Conservation (phyloP, 345 rosid genomes). For the Populus euphratica region DNA sequence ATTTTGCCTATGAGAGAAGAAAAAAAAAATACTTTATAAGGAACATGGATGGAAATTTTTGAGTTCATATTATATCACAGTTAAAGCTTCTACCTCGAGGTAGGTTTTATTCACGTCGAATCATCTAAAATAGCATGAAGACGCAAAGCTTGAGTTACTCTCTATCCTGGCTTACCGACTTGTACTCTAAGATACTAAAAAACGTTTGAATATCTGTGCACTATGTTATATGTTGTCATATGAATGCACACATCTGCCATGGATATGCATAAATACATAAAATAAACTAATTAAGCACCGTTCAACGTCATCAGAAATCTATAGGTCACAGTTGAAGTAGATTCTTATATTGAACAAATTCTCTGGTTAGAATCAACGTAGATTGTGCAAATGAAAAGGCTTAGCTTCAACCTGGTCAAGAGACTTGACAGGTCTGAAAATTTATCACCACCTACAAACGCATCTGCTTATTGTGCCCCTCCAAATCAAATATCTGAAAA, state of each 20-base stretch:
- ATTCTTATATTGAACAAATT: background rate
- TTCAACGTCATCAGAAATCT: background rate
- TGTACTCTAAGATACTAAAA: background rate
- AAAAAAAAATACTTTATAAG: too few species aligned
- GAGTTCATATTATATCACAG: background rate
- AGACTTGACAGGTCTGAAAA: too few species aligned
- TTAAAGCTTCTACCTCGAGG: background rate
- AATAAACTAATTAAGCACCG: background rate
- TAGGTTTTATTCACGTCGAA: background rate
- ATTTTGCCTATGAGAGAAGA: background rate
- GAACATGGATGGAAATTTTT: too few species aligned
- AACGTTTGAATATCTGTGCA: background rate
- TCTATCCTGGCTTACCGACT: background rate
- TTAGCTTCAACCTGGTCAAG: too few species aligned
- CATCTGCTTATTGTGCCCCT: background rate
- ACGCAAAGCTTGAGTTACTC: background rate
- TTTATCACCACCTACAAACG: background rate
- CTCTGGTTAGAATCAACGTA: background rate
- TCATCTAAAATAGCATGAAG: background rate
- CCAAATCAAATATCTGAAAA: background rate
- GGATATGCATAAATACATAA: too few species aligned
- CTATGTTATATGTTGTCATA: too few species aligned
- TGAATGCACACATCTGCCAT: background rate
- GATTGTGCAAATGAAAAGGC: background rate
- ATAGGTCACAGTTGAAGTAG: background rate